Conservation (phyloP, 2,329 filamentous ascomycete species). For the Intubia oerlemansii region DNA sequence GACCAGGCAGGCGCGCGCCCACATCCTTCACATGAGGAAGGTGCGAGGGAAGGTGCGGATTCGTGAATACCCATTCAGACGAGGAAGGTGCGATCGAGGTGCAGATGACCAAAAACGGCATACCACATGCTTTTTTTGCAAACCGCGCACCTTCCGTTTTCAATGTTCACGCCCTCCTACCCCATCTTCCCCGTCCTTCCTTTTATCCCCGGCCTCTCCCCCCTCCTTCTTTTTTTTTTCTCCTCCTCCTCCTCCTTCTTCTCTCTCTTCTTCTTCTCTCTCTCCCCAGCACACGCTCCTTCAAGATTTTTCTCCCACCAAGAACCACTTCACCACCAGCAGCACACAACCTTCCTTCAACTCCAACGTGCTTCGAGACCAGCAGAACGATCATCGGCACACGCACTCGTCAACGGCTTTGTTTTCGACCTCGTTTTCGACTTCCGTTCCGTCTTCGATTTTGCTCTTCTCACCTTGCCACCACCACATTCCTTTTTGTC, state of each 20-base stretch:
- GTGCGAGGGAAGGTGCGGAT: too few relatives aligned
- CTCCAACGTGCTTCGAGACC: not conserved
- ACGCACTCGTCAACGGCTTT: too few relatives aligned
- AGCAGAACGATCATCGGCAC: not conserved
- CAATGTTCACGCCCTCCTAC: too few relatives aligned
- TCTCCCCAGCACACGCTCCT: not conserved
- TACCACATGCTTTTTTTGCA: not conserved
- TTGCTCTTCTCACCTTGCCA: not conserved
- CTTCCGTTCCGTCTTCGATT: too few relatives aligned
- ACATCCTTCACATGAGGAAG: not conserved
- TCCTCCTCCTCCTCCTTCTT: not conserved
- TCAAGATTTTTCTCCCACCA: not conserved
- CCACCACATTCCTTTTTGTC: too few relatives aligned
- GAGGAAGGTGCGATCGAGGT: too few relatives aligned
- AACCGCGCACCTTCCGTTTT: not conserved
- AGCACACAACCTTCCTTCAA: not conserved
- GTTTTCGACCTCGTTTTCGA: too few relatives aligned
- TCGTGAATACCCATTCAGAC: too few relatives aligned
- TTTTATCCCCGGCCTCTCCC: slow-evolving; percentile 3
- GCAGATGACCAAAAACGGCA: not conserved
- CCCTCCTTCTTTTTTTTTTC: not conserved
- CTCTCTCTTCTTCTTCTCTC: not conserved
- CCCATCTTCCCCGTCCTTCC: not conserved
- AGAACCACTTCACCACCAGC: not conserved
- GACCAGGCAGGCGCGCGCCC: too few relatives aligned